Base-by-base conservation (phyloP, 805 yeast genomes). In the Clavispora vitiphila region DNA sequence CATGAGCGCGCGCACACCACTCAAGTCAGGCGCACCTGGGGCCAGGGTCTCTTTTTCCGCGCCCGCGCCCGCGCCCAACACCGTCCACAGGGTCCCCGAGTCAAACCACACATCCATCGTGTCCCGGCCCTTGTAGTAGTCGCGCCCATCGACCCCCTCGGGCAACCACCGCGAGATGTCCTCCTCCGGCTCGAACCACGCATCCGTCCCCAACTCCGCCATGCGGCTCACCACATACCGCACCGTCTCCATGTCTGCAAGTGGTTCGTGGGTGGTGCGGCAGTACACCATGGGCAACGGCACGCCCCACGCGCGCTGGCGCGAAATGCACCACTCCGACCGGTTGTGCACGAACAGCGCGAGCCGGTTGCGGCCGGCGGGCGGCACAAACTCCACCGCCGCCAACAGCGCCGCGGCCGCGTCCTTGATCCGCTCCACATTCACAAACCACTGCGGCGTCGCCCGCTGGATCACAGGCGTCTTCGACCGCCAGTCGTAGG, bases 101-200 rank as follows among this genome's bases (percentile, higher is more conserved):
- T 93, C 99, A 65, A 93, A 91, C 99, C 99, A 93, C 15, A 93
- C 99, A 64, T 93, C 99, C 89, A 93, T 85, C 0, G 99, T 93
- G 53, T 93, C 99, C 34, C 71, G 76, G 1, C 96, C 91, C 54
- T 86, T 83, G 19, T 56, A 55, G 48, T 72, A 84, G 2, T 67
- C 52, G 2, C 53, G 41, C 0, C 80, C 82, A 22, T 68, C 61
- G 41, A 68, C 66, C 2, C 62, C 51, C 2, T 67, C 69, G 0
- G 96, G 96, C 12, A 93, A 60, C 97, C 97, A 93, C 46, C 78
- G 71, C 15, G 64, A 62, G 35, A 82, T 65, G 36, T 77, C 76
- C 0, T 56, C 61, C 40, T 76, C 79, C 1, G 57, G 62, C 3
- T 60, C 72, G 63, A 91, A 91, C 99, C 99, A 93, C 7, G 78